Conservation (phyloP, 257 asterid genomes). For the Rehmannia glutinosa region DNA sequence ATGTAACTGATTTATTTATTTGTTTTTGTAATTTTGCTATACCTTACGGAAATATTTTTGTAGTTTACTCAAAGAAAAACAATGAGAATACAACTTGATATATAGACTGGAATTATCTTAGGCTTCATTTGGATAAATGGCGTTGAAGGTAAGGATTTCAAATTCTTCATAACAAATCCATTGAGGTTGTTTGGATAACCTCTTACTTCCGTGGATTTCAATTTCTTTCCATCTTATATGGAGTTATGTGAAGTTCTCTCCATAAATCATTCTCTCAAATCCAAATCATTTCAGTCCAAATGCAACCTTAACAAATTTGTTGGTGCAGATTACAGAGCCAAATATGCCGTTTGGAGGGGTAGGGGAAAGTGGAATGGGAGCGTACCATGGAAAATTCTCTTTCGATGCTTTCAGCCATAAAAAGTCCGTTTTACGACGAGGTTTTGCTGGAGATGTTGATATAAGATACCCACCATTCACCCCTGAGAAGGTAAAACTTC, state of each 20-base stretch:
- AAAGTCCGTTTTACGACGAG: conserved; percentile 68
- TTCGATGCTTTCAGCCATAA: conserved; percentile 87
- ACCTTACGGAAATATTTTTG: too few relatives aligned
- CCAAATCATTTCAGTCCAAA: too few relatives aligned
- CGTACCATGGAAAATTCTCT: conserved; percentile 82
- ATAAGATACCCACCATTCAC: conserved; percentile 92
- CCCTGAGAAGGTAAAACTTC: conserved; percentile 42
- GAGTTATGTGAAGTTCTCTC: too few relatives aligned
- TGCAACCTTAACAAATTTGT: conserved; percentile 11
- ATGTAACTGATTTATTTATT: too few relatives aligned
- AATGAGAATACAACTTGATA: neutral
- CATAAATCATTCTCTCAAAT: too few relatives aligned
- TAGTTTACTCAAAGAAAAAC: neutral
- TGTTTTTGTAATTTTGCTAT: too few relatives aligned
- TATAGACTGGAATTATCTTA: conserved; percentile 9
- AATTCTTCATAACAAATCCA: too few relatives aligned
- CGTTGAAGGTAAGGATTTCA: too few relatives aligned
- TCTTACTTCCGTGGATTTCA: too few relatives aligned
- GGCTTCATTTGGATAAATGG: too few relatives aligned
- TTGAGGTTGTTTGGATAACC: too few relatives aligned
- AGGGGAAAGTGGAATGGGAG: conserved; percentile 95
- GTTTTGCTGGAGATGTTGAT: conserved; percentile 62
- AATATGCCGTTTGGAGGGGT: conserved; percentile 86
- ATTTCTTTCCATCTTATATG: too few relatives aligned
- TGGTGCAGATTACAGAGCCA: conserved; percentile 50